These are phyloP conservation scores for Serendipita vermifera DNA, from an alignment of 768 basidiomycete species.

Conservation along the genomic window DNA sequence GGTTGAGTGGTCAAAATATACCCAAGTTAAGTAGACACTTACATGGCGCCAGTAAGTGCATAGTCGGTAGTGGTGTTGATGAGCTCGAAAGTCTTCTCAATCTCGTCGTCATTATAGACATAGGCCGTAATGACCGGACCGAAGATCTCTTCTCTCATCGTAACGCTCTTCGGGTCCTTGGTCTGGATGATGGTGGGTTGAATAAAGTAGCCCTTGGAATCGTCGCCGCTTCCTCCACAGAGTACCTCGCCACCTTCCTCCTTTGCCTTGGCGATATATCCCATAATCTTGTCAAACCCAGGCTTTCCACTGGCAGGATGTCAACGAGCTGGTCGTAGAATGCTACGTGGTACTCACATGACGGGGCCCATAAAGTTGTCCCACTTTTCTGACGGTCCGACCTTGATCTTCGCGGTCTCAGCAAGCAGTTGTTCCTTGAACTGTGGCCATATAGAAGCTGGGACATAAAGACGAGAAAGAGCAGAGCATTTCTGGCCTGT, in stretches of 20 bases:
- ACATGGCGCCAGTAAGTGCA: conserved; percentile 92
- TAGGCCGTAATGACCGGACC: conserved; percentile 85
- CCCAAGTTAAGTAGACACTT: conserved; percentile 22
- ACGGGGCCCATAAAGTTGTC: conserved; percentile 91
- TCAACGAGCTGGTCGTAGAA: neutral
- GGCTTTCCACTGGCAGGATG: conserved; percentile 45
- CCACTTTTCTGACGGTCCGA: conserved; percentile 66
- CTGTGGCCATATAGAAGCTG: conserved; percentile 66
- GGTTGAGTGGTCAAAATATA: neutral
- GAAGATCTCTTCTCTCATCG: conserved; percentile 92
- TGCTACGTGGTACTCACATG: conserved; percentile 70
- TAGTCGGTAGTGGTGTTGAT: conserved; percentile 80
- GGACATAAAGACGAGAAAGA: conserved; percentile 79
- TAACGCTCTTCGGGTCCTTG: conserved; percentile 76
- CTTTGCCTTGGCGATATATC: conserved; percentile 78
- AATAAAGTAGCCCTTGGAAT: conserved; percentile 85
- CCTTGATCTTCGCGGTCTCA: conserved; percentile 73
- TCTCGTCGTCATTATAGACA: conserved; percentile 79
- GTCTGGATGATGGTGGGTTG: conserved; percentile 90
- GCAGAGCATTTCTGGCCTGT: conserved; percentile 95
- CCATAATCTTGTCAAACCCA: conserved; percentile 78
- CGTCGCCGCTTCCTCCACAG: conserved; percentile 72
- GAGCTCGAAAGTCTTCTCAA: conserved; percentile 72
- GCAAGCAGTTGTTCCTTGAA: conserved; percentile 70
- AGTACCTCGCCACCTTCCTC: conserved; percentile 80